These are phyloP conservation scores for Pseudogymnoascus sp. DNA, from an alignment of 2,329 filamentous ascomycete species.

Conservation along the genomic window DNA sequence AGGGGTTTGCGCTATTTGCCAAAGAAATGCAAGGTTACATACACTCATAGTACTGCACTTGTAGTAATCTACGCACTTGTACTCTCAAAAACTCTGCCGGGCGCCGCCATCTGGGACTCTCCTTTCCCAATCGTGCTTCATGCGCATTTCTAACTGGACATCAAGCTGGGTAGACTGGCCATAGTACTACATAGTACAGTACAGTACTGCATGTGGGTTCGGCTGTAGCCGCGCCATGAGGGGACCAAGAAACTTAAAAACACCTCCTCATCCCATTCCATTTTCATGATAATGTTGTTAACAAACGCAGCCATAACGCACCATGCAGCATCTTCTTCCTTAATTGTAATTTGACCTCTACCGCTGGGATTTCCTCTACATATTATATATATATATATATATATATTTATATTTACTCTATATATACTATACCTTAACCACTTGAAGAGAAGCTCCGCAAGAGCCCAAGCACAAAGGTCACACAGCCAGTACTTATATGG, in stretches of 20 bases:
- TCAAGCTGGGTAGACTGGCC: not conserved
- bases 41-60: not conserved
- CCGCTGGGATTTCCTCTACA: not conserved
- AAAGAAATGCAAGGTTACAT: constrained; percentile 6
- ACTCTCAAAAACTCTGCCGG: not conserved
- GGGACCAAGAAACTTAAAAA: not conserved
- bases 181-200: too few relatives aligned
- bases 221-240: not conserved
- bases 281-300: not conserved
- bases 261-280: not conserved
- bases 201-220: not conserved
- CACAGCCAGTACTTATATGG: not conserved
- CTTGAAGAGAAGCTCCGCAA: not conserved
- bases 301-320: not conserved
- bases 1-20: not conserved
- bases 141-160: not conserved
- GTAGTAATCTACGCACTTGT: not conserved
- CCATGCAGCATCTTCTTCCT: not conserved
- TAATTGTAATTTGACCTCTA: not conserved
- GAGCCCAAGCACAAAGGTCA: not conserved
- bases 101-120: not conserved
- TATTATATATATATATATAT: too few relatives aligned
- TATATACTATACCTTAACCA: not conserved
- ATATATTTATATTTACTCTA: too few relatives aligned
- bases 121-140: constrained; percentile 3